phyloP scores from a whole-genome alignment of 495 filamentous ascomycete species.

The Umbilicaria muhlenbergii region DNA sequence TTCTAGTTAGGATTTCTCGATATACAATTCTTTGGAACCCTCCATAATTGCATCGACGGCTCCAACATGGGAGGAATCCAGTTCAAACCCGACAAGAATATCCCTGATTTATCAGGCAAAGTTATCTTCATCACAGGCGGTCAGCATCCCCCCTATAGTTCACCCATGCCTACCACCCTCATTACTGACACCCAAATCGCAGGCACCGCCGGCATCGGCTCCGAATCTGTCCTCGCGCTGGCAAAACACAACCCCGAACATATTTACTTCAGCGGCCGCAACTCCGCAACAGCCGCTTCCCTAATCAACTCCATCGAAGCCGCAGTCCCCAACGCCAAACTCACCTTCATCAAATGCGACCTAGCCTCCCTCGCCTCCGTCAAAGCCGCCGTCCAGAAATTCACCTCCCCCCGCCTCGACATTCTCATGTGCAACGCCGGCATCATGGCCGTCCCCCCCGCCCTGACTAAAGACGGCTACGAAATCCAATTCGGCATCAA shows the following conservation, averaged over 20 bases:
- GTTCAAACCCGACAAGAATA: constrained; percentile 26
- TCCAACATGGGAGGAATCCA: constrained; percentile 1
- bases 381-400: neutral
- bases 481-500: constrained; percentile 17
- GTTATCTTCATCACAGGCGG: constrained; percentile 33
- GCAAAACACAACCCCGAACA: constrained; percentile 37
- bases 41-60: too few relatives aligned
- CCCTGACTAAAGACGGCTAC: constrained; percentile 15
- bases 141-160: constrained; percentile 4
- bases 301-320: constrained; percentile 19
- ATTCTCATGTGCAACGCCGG: constrained; percentile 10
- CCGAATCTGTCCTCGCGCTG: constrained; percentile 34
- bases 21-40: too few relatives aligned
- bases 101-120: constrained; percentile 26
- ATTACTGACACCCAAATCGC: neutral
- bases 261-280: constrained; percentile 38
- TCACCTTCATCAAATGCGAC: constrained; percentile 5
- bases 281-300: constrained; percentile 14
- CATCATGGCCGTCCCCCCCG: constrained; percentile 13
- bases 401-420: constrained; percentile 6
- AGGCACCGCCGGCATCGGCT: constrained; percentile 45
- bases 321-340: neutral
- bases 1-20: too few relatives aligned
- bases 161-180: neutral
- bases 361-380: constrained; percentile 4